phyloP scores from a whole-genome alignment of 139 green algal species.

The Spirogloea muscicola region DNA sequence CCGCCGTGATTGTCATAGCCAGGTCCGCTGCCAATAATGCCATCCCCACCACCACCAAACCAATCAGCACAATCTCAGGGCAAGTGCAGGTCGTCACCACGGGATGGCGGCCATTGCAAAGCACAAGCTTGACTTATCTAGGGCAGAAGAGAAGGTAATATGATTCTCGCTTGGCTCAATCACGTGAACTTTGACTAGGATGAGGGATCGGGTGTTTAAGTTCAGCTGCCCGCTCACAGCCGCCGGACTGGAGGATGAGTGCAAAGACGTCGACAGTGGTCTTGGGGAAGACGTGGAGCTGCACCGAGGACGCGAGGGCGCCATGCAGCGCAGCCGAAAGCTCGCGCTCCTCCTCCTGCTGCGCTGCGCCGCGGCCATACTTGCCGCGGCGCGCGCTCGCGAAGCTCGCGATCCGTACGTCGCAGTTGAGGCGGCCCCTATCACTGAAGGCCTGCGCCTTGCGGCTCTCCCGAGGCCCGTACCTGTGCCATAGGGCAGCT shows the following conservation, averaged over 20 bases:
- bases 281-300: slow-evolving; percentile 66
- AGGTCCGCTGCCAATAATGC: slow-evolving; percentile 46
- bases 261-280: slow-evolving; percentile 65
- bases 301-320: slow-evolving; percentile 56
- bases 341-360: slow-evolving; percentile 53
- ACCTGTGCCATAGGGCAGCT: too few relatives aligned
- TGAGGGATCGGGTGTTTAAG: too few relatives aligned
- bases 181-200: too few relatives aligned
- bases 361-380: slow-evolving; percentile 18
- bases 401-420: slow-evolving; percentile 67
- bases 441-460: slow-evolving; percentile 58
- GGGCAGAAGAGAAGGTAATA: too few relatives aligned
- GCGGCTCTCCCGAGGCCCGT: slow-evolving; percentile 65
- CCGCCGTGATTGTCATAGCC: slow-evolving; percentile 56
- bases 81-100: too few relatives aligned
- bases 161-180: too few relatives aligned
- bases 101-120: too few relatives aligned
- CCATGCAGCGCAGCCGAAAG: slow-evolving; percentile 45
- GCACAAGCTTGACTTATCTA: too few relatives aligned
- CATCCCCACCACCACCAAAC: too few relatives aligned
- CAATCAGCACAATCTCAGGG: too few relatives aligned
- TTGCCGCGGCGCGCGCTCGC: slow-evolving; percentile 37
- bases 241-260: slow-evolving; percentile 67
- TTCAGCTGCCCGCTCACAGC: too few relatives aligned
- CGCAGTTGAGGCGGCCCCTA: slow-evolving; percentile 57